phyloP scores from a whole-genome alignment of 768 basidiomycete species.

The Trametopsis cervina region DNA sequence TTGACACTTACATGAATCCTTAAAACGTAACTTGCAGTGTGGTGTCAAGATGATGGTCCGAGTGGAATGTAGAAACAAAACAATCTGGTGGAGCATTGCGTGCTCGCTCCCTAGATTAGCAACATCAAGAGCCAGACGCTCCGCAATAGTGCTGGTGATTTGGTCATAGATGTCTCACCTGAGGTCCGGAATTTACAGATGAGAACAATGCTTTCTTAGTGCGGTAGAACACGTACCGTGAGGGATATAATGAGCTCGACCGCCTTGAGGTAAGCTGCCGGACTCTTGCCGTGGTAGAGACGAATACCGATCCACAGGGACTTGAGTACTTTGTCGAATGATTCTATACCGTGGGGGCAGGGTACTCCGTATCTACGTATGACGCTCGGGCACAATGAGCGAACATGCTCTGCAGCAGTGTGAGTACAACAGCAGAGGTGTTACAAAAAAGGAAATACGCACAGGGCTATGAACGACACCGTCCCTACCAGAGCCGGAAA shows the following conservation, averaged over 20 bases:
- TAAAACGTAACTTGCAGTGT: no score
- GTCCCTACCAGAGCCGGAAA: no score
- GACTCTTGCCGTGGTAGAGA: constrained; percentile 89
- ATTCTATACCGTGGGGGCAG: constrained; percentile 99
- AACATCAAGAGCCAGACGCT: constrained; percentile 93
- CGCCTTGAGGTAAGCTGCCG: constrained; percentile 94
- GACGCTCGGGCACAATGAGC: no score
- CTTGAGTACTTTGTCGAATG: constrained; percentile 95
- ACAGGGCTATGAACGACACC: no score
- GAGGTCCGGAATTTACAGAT: constrained; percentile 99
- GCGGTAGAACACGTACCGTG: constrained; percentile 99
- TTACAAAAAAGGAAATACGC: no score
- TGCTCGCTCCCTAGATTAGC: constrained; percentile 97
- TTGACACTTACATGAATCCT: no score
- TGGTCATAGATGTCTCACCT: constrained; percentile 97
- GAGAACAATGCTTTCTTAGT: constrained; percentile 97
- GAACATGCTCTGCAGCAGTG: no score
- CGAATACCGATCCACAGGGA: constrained; percentile 92
- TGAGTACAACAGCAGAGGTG: no score
- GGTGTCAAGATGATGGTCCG: no score
- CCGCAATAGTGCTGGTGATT: constrained; percentile 96
- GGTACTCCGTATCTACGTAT: constrained; percentile 44
- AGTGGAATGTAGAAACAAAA: no score
- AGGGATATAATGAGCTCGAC: constrained; percentile 99
- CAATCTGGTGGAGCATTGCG: constrained; percentile 94